These are phyloP conservation scores for Ogataea neopini DNA, from an alignment of 805 yeast species.

Conservation along the genomic window DNA sequence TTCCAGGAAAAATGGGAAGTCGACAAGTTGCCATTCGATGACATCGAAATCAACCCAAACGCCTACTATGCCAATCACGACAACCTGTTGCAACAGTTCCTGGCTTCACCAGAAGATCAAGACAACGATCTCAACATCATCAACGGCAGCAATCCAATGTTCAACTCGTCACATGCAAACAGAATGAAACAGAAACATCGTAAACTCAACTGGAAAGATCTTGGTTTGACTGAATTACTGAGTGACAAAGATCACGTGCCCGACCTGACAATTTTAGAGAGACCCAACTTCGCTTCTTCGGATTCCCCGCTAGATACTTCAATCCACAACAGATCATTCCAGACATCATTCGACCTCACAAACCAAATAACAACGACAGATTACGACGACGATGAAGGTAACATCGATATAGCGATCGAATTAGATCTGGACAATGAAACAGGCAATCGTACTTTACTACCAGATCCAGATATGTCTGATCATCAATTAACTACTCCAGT, in stretches of 20 bases:
- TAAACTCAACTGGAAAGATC: slow-evolving; percentile 35
- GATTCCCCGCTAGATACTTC: background rate
- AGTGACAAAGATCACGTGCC: slow-evolving; percentile 17
- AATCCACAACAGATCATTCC: background rate
- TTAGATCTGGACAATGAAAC: background rate
- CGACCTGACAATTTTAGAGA: slow-evolving; percentile 29
- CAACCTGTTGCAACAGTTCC: slow-evolving; percentile 31
- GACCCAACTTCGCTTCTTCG: slow-evolving; percentile 18
- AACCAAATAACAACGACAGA: slow-evolving; percentile 5
- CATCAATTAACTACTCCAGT: slow-evolving; percentile 24
- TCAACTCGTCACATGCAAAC: slow-evolving; percentile 31
- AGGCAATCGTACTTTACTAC: background rate
- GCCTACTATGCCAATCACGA: slow-evolving; percentile 18
- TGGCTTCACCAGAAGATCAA: slow-evolving; percentile 29
- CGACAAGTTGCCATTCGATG: slow-evolving; percentile 35
- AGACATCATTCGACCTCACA: slow-evolving; percentile 5
- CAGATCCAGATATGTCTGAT: slow-evolving; percentile 10
- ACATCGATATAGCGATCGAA: slow-evolving; percentile 1
- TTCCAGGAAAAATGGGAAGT: slow-evolving; percentile 36
- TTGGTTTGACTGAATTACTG: slow-evolving; percentile 27
- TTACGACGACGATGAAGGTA: background rate
- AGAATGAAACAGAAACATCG: slow-evolving; percentile 29
- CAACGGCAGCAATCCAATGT: slow-evolving; percentile 29
- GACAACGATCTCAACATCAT: slow-evolving; percentile 29
- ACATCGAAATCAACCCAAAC: slow-evolving; percentile 31